Evolutionary conservation across 116 monocot species (phyloP), one percentile per base, ranked within the genome.

Genomic region (Papilionanthe hybrid): DNA sequence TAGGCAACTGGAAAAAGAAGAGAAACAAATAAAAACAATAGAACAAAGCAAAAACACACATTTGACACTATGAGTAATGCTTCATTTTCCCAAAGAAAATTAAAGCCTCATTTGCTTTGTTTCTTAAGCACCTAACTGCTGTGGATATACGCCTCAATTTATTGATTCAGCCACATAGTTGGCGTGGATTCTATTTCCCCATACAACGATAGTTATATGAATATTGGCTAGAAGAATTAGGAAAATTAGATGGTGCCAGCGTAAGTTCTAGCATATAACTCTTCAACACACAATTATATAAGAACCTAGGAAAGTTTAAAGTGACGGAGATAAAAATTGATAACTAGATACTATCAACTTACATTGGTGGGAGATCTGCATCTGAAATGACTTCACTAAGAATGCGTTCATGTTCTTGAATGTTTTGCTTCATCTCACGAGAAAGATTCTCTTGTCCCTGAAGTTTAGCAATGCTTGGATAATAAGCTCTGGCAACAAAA

Each of bases 321-420:
- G 1, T 37, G 7, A 32, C 32, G 32, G 13, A 28, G 4, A 71
- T 71, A 71, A 71, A 30, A 1, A 71, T 30, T 71, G 5, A 37
- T 17, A 71, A 30, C 13, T 32, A 71, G 37, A 71, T 37, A 71
- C n/a, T 20, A 42, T 73, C 32, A 83, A 9, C 93, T 91, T 90
- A 99, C 99, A 79, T 37, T 65, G 81, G 53, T 78, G 99, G 91
- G 79, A 99, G 90, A 85, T 95, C 99, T 9, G 89, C 84, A 81
- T 99, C 99, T 32, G 84, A 86, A 82, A 88, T 84, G 15, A 89
- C 88, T 55, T 95, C 99, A 88, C 89, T 89, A 50, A 99, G 91
- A 81, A 92, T 87, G n/a, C 81, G 80, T 72, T 99, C 99, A 79
- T 93, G 90, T 20, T 99, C 99, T 83, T 95, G 95, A 92, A 99